A percentile compares a stretch with the other conserved stretches of the same genome.
Conservation (phyloP, 768 basidiomycete species). For the Lyophyllum decastes region DNA sequence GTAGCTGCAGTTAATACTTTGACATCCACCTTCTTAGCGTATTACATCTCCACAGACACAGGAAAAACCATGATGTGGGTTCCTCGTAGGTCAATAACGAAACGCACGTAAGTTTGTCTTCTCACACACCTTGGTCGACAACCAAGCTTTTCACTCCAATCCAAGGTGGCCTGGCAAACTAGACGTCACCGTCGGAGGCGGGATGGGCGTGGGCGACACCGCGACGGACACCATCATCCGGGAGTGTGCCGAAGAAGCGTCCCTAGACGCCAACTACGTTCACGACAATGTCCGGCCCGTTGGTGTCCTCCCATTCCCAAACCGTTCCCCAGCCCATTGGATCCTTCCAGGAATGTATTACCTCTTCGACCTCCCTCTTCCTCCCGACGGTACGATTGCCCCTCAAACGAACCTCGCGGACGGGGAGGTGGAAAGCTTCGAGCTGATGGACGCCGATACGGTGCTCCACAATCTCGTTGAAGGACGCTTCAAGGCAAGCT, state of each 20-base stretch:
- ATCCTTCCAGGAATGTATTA: conserved; percentile 47
- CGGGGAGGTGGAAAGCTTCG: conserved; percentile 44
- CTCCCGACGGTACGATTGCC: conserved; percentile 28
- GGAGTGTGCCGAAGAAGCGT: conserved; percentile 45
- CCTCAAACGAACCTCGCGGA: conserved; percentile 39
- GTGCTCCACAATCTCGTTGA: conserved; percentile 34
- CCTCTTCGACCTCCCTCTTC: conserved; percentile 43
- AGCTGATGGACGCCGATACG: conserved; percentile 33
- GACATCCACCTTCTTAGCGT: conserved; percentile 23
- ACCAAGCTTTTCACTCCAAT: conserved; percentile 11
- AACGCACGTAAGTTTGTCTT: conserved; percentile 36
- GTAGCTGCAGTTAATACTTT: not conserved
- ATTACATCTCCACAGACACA: conserved; percentile 29
- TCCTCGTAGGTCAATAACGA: conserved; percentile 39
- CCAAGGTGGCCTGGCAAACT: conserved; percentile 37
- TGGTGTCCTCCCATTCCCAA: conserved; percentile 40
- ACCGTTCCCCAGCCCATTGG: conserved; percentile 44
- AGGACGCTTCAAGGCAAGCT: conserved; percentile 42
- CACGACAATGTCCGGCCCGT: conserved; percentile 28
- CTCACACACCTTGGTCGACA: not conserved
- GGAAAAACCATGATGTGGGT: conserved; percentile 37
- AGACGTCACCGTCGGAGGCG: conserved; percentile 46
- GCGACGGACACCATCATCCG: conserved; percentile 38
- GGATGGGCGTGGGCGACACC: conserved; percentile 40
- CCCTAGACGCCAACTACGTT: conserved; percentile 38